Base-by-base conservation (phyloP, 1,284 basidiomycete genomes). In the Sparassis latifolia region DNA sequence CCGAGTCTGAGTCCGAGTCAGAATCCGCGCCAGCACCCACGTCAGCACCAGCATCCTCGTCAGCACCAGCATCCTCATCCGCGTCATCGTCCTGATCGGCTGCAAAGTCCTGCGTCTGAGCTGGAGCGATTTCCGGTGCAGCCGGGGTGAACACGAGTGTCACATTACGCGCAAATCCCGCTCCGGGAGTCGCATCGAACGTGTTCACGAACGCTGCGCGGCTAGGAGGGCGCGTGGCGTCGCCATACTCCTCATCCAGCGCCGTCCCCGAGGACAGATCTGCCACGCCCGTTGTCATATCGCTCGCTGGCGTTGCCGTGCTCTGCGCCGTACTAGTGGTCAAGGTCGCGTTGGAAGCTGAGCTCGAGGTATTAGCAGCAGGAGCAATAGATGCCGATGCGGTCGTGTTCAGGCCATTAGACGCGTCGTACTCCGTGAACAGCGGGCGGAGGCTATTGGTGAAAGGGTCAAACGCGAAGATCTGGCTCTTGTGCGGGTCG, bases 401-500 rank as follows among this genome's bases (percentile, higher is more conserved):
- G 20, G 50, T 53, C 2, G 33, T 51, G 12, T 52, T 53, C 3
- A 39, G 50, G 7, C 54, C 58, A 33, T 58, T 58, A 20, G 20
- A 20, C 42, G 68, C 58, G 37, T 61, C 58, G n/a, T 59, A 59
- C 29, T 61, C 50, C 47, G 63, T 62, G 73, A 77, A 81, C 59
- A 80, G 74, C 3, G 84, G 85, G 31, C 68, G 69, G 52, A 88
- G 62, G 31, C 67, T 66, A 6, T 78, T 76, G 7, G 70, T 76
- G 2, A 49, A 51, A 4, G 69, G 62, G 54, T 82, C 69, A 58
- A 77, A 87, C 27, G 73, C 63, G 64, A 87, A 88, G 3, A 70
- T 58, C 62, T 88, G 86, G 56, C 79, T 82, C 59, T 65, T 68
- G 54, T 77, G 72, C 2, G 56, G 47, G 29, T 59, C 61, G 4